Percentiles rank a stretch among this genome's conserved stretches.
phyloP scores from a whole-genome alignment of 2,329 filamentous ascomycete species.

The Ilyonectria robusta region DNA sequence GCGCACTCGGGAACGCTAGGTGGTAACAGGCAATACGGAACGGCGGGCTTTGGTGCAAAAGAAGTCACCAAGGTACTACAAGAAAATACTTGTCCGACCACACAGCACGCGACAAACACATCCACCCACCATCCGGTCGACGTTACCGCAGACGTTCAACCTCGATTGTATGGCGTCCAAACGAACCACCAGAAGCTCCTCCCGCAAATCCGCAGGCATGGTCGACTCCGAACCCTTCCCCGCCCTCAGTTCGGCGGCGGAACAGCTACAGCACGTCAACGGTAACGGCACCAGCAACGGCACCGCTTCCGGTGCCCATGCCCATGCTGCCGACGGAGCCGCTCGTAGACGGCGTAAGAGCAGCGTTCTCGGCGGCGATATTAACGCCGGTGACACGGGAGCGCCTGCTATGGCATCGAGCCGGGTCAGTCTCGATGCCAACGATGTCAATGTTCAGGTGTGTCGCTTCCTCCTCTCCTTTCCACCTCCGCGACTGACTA shows the following conservation, averaged over 20 bases:
- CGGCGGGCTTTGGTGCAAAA: neutral
- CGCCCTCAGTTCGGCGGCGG: conserved; percentile 65
- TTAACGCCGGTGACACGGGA: conserved; percentile 69
- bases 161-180: conserved; percentile 18
- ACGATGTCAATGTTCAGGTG: conserved; percentile 38
- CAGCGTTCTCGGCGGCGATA: conserved; percentile 67
- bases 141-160: neutral
- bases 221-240: conserved; percentile 69
- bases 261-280: conserved; percentile 61
- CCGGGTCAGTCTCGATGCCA: conserved; percentile 59
- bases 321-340: conserved; percentile 52
- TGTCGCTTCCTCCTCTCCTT: conserved; percentile 17
- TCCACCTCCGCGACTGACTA: conserved; percentile 29
- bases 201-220: conserved; percentile 51
- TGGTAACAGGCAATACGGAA: neutral
- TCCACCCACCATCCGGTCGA: conserved; percentile 1
- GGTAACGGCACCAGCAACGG: conserved; percentile 39
- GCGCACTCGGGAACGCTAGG: neutral
- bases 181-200: conserved; percentile 17
- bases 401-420: conserved; percentile 69
- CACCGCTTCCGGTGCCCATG: conserved; percentile 34
- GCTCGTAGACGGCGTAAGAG: conserved; percentile 69
- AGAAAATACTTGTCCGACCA: neutral
- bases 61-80: conserved; percentile 3
- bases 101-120: neutral